A percentile compares a stretch with the other conserved stretches of the same genome.
Evolutionary conservation across 2,329 filamentous ascomycete genomes (phyloP).

Genomic region (Epicoccum sorghinum): DNA sequence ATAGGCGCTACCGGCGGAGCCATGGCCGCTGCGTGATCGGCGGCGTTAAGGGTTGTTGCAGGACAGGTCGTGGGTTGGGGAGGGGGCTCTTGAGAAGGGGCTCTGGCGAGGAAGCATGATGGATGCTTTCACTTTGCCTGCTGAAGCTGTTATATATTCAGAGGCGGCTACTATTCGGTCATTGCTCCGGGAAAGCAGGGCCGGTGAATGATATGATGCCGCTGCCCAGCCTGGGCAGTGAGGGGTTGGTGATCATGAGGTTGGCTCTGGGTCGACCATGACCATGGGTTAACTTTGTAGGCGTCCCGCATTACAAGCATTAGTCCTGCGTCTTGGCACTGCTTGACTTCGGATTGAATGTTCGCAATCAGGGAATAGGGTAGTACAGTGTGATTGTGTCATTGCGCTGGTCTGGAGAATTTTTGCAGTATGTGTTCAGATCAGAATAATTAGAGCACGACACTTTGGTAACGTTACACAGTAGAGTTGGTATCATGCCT

Average conservation of each 20-base stretch:
- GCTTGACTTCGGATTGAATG: not conserved
- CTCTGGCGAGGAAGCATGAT: not conserved
- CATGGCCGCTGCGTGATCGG: conserved; percentile 22
- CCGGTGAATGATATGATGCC: conserved; percentile 12
- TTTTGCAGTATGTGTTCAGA: too few relatives aligned
- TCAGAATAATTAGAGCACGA: too few relatives aligned
- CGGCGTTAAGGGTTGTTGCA: not conserved
- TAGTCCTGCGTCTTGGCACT: not conserved
- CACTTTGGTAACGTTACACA: not conserved
- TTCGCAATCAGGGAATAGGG: too few relatives aligned
- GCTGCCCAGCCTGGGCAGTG: conserved; percentile 30
- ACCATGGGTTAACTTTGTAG: not conserved
- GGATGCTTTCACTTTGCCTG: not conserved
- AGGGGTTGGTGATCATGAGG: conserved; percentile 20
- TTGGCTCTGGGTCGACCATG: not conserved
- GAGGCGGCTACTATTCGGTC: conserved; percentile 6
- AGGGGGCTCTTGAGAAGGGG: too few relatives aligned
- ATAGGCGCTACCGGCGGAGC: conserved; percentile 25
- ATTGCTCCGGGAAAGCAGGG: conserved; percentile 1
- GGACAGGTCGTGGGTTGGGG: not conserved
- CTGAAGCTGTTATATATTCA: not conserved
- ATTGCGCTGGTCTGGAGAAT: too few relatives aligned
- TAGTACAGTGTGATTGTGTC: too few relatives aligned
- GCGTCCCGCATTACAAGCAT: not conserved
- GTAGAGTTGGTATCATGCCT: not conserved